phyloP scores from a whole-genome alignment of 23 red algal species.

The Gracilariopsis chorda region DNA sequence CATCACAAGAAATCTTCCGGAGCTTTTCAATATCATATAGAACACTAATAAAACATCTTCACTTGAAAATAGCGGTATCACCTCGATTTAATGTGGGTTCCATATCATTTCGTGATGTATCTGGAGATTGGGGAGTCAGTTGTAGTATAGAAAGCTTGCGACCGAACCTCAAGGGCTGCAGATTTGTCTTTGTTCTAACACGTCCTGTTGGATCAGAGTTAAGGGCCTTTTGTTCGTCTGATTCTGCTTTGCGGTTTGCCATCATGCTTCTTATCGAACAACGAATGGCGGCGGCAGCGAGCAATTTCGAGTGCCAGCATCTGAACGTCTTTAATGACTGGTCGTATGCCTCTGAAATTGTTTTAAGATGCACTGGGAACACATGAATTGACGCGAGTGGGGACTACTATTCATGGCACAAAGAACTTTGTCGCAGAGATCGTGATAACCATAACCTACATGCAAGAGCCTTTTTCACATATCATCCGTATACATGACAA shows the following conservation, averaged over 20 bases:
- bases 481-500: constrained; percentile 78
- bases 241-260: neutral
- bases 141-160: constrained; percentile 17
- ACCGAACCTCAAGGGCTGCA: neutral
- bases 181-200: neutral
- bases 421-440: neutral
- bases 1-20: no score
- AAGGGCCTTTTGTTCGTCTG: neutral
- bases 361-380: neutral
- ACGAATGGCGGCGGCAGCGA: neutral
- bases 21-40: neutral
- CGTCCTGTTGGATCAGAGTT: neutral
- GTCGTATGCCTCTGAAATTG: constrained; percentile 7
- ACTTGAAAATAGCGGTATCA: constrained; percentile 24
- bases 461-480: no score
- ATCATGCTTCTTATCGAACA: neutral
- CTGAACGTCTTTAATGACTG: neutral
- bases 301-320: neutral
- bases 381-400: neutral
- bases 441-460: neutral
- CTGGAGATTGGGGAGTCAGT: neutral
- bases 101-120: neutral
- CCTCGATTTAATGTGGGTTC: neutral
- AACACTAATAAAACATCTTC: neutral
- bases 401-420: constrained; percentile 3